Percentiles rank a stretch among this genome's conserved stretches.
Conservation (phyloP, 1,139 yeast species). For the Yamadazyma aaseri region DNA sequence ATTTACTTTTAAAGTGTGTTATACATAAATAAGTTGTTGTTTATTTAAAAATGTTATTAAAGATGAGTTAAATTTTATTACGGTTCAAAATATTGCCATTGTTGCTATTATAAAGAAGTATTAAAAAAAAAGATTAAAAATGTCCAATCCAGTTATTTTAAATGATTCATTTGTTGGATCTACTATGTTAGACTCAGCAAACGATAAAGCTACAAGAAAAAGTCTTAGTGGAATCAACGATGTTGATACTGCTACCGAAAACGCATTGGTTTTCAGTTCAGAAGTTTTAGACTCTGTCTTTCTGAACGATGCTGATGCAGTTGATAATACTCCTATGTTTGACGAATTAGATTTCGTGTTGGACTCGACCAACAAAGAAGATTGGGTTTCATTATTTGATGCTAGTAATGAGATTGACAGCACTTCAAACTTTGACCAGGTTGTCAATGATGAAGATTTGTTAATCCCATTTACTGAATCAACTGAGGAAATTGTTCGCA, state of each 20-base stretch:
- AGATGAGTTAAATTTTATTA: slow-evolving; percentile 10
- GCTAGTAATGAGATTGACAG: slow-evolving; percentile 31
- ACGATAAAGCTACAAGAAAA: slow-evolving; percentile 3
- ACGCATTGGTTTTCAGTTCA: slow-evolving; percentile 48
- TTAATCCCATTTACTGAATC: slow-evolving; percentile 9
- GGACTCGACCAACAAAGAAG: slow-evolving; percentile 48
- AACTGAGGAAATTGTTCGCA: slow-evolving; percentile 9
- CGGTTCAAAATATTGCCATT: slow-evolving; percentile 2
- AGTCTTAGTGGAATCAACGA: slow-evolving; percentile 6
- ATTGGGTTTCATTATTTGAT: slow-evolving; percentile 67
- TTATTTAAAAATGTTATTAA: slow-evolving; percentile 10
- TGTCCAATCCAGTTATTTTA: slow-evolving; percentile 15
- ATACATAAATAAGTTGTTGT: slow-evolving; percentile 11
- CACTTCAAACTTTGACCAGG: slow-evolving; percentile 16
- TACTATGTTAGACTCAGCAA: slow-evolving; percentile 4
- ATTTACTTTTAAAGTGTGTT: slow-evolving; percentile 8
- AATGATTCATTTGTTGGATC: slow-evolving; percentile 14
- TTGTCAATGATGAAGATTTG: slow-evolving; percentile 24
- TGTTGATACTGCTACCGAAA: slow-evolving; percentile 2
- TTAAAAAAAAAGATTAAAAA: slow-evolving; percentile 4
- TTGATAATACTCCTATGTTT: slow-evolving; percentile 65
- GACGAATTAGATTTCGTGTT: slow-evolving; percentile 50
- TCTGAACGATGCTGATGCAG: slow-evolving; percentile 43
- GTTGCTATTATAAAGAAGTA: slow-evolving; percentile 4
- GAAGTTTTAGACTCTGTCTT: slow-evolving; percentile 64